Base-by-base conservation (phyloP, 805 yeast species). In the Barnettozyma siamensis region DNA sequence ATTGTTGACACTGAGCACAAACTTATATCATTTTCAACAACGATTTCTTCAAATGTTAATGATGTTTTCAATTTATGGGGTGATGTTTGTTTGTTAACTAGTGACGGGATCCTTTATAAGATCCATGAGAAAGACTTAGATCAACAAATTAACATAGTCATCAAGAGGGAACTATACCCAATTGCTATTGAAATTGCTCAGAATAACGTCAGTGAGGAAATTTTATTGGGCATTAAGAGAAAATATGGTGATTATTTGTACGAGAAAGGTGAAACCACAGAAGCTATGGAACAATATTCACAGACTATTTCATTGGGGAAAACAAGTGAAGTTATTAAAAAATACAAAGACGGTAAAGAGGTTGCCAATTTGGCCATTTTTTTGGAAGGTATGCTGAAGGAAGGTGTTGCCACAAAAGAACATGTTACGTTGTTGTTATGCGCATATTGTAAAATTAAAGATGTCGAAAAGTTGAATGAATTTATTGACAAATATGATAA, bases 351-450 rank as follows among this genome's bases (percentile, higher is more conserved):
- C 45, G 81, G 88, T 17, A 78, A 85, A 7, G 81, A 83, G 43
- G 83, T 87, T 2, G 65, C 68, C 23, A 76, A 76, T 44, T 63
- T 89, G 51, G 72, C 87, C 0, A 66, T 67, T 32, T 88, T 83
- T 48, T 63, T 88, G 27, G 78, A 78, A 57, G 73, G 73, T 11
- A 66, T 88, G 48, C 67, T 83, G 40, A 70, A 70, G 7, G 59
- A 69, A 33, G 70, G 73, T 2, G 49, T 72, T 12, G 80, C 95
- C 0, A 75, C 76, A n/a, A 70, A 76, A 24, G 94, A 88, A 55
- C 97, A 91, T 59, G 72, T 88, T 6, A 88, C 96, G 0, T 62
- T 91, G 20, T 66, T 89, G 31, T 61, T 89, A 20, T 83, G 91
- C 45, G 79, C 91, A 37, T 80, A 83, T 53, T 85, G 95, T 45